Percentiles rank a stretch among this genome's conserved stretches.
phyloP scores from a whole-genome alignment of 192 early-diverging fungal genomes.

The Rhizophagus prolifer region DNA sequence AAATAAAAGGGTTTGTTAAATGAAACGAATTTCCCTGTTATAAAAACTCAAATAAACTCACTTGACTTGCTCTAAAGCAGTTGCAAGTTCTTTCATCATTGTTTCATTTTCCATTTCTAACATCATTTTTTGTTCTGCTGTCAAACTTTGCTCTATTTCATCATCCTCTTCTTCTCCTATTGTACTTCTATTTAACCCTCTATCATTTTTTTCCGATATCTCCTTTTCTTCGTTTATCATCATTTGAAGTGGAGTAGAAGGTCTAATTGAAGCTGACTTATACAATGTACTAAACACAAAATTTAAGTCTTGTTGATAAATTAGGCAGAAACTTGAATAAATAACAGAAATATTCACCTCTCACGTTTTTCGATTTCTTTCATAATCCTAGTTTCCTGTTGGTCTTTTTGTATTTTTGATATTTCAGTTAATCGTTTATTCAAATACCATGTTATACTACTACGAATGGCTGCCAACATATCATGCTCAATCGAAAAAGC shows the following conservation, averaged over 20 bases:
- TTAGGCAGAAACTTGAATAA: neutral
- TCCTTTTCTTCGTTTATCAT: constrained; percentile 28
- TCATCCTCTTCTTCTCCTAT: constrained; percentile 36
- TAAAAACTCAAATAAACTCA: constrained; percentile 15
- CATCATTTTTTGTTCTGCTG: constrained; percentile 57
- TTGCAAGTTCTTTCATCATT: constrained; percentile 71
- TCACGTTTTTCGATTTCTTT: constrained; percentile 66
- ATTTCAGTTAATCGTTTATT: constrained; percentile 66
- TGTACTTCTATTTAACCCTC: neutral
- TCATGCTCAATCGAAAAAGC: constrained; percentile 41
- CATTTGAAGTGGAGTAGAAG: constrained; percentile 15
- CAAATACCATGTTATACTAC: constrained; percentile 66
- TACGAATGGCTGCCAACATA: constrained; percentile 61
- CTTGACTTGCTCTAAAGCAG: constrained; percentile 64
- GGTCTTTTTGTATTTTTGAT: constrained; percentile 67
- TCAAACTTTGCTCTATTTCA: constrained; percentile 49
- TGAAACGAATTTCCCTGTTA: neutral
- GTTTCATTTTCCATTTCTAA: constrained; percentile 67
- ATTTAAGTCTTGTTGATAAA: neutral
- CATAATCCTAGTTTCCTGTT: constrained; percentile 65
- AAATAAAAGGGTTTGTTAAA: neutral
- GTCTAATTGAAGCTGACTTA: neutral
- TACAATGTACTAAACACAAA: neutral
- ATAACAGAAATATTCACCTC: constrained; percentile 44
- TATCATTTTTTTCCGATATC: neutral